A percentile compares a stretch with the other conserved stretches of the same genome.
These are phyloP conservation scores for Pilatotrama ljubarskyi DNA, from an alignment of 768 basidiomycete species.

Conservation along the genomic window DNA sequence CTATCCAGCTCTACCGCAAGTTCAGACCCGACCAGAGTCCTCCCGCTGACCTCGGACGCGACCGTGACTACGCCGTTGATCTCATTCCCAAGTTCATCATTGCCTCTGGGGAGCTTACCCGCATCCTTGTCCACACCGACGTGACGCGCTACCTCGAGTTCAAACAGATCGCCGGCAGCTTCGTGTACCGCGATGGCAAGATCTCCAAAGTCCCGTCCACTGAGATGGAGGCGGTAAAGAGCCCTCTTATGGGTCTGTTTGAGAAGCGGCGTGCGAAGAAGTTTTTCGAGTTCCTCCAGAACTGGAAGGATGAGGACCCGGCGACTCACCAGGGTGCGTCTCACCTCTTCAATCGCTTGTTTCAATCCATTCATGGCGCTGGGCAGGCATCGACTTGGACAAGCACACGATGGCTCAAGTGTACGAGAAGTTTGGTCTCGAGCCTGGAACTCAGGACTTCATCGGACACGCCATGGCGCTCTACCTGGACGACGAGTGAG, in stretches of 20 bases:
- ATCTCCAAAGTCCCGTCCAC: constrained; percentile 98
- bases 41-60: constrained; percentile 87
- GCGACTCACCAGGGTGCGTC: constrained; percentile 87
- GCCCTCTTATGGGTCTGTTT: constrained; percentile 97
- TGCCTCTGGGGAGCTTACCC: constrained; percentile 94
- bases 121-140: constrained; percentile 98
- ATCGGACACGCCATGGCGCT: constrained; percentile 99
- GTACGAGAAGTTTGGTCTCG: constrained; percentile 96
- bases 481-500: constrained; percentile 96
- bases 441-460: constrained; percentile 97
- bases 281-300: constrained; percentile 96
- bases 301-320: constrained; percentile 95
- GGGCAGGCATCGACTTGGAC: constrained; percentile 81
- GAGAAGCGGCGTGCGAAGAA: constrained; percentile 98
- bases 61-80: constrained; percentile 97
- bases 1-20: constrained; percentile 85
- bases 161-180: constrained; percentile 99
- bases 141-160: constrained; percentile 99
- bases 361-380: not conserved
- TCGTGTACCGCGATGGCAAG: constrained; percentile 93
- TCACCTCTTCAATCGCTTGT: not conserved
- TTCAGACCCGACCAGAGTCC: constrained; percentile 79
- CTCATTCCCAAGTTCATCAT: constrained; percentile 99
- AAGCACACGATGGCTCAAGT: constrained; percentile 90
- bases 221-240: constrained; percentile 94